phyloP scores from a whole-genome alignment of 1,284 basidiomycete species.

The Somion occarium region DNA sequence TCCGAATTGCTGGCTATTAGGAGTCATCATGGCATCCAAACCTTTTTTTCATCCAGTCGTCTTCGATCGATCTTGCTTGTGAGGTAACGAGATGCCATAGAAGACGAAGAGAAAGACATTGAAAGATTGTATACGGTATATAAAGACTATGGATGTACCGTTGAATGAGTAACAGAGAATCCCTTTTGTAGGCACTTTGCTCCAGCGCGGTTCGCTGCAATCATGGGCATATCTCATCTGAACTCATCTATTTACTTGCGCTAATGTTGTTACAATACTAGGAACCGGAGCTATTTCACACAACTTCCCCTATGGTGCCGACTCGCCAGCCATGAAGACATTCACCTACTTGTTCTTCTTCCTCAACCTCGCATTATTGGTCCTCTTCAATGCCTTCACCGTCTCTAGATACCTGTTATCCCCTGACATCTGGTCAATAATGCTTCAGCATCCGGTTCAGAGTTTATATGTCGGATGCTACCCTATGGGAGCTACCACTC shows the following conservation, averaged over 20 bases:
- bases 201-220: constrained; percentile 42
- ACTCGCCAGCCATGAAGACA: constrained; percentile 24
- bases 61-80: no score
- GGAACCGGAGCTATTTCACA: constrained; percentile 36
- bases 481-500: constrained; percentile 57
- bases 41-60: no score
- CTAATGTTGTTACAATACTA: constrained; percentile 13
- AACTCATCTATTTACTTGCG: neutral
- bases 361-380: constrained; percentile 50
- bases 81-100: no score
- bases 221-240: constrained; percentile 20
- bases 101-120: constrained; percentile 1
- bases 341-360: constrained; percentile 43
- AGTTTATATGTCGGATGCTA: constrained; percentile 57
- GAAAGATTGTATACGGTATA: constrained; percentile 3
- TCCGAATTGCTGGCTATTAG: no score
- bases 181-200: constrained; percentile 35
- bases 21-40: no score
- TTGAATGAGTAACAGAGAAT: neutral
- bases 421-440: constrained; percentile 31
- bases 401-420: constrained; percentile 44
- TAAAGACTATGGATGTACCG: no score
- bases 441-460: constrained; percentile 47
- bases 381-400: constrained; percentile 37
- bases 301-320: constrained; percentile 35